These are phyloP conservation scores for Thelonectria olida DNA, from an alignment of 2,329 filamentous ascomycete genomes.

Conservation along the genomic window DNA sequence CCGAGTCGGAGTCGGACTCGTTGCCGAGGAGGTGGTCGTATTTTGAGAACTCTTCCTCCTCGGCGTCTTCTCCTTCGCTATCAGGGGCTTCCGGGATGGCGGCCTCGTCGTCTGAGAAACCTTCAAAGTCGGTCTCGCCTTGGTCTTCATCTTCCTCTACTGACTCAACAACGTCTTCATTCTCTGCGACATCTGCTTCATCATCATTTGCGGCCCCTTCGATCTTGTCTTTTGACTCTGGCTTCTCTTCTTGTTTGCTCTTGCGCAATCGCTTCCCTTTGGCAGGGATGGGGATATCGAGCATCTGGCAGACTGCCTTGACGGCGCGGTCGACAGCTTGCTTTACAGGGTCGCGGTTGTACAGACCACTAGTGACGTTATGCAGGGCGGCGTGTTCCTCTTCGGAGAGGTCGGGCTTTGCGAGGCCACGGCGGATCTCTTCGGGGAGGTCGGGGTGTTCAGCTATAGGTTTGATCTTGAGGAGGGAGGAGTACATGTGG, in stretches of 20 bases:
- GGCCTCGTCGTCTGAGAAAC: constrained; percentile 44
- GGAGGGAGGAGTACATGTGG: constrained; percentile 63
- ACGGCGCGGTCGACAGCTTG: constrained; percentile 59
- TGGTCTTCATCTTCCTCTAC: constrained; percentile 36
- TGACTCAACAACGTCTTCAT: constrained; percentile 29
- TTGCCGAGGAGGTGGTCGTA: constrained; percentile 57
- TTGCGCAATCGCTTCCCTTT: constrained; percentile 45
- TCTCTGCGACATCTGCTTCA: constrained; percentile 20
- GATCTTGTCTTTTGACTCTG: constrained; percentile 30
- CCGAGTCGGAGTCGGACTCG: constrained; percentile 51
- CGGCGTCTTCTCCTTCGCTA: constrained; percentile 40
- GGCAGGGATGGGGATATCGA: constrained; percentile 59
- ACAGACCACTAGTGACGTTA: constrained; percentile 68
- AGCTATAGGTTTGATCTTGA: constrained; percentile 63
- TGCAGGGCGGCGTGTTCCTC: constrained; percentile 63
- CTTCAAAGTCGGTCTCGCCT: constrained; percentile 47
- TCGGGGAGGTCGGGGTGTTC: constrained; percentile 60
- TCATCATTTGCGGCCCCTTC: constrained; percentile 27
- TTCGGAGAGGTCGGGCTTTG: constrained; percentile 61
- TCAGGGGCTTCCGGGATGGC: constrained; percentile 30
- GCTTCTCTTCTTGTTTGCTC: constrained; percentile 44
- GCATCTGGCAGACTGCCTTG: constrained; percentile 56
- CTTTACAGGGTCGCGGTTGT: constrained; percentile 61
- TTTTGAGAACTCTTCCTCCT: constrained; percentile 50
- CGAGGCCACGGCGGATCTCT: constrained; percentile 55